Evolutionary conservation across 1,284 basidiomycete species (phyloP), one percentile per base, ranked within the genome.

Genomic region (Fistulinella staudtii): DNA sequence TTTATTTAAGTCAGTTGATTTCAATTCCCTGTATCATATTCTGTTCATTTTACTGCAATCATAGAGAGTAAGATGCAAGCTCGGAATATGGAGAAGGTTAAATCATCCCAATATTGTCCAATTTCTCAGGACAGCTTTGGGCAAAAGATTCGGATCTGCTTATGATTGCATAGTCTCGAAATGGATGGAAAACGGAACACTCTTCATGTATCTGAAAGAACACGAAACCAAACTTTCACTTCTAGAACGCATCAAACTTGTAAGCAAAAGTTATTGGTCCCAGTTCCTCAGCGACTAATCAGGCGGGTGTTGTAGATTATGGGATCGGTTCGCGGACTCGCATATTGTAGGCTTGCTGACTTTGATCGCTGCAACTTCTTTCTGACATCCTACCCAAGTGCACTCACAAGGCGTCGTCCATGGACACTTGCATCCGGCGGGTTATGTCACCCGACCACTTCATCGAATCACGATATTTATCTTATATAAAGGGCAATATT

Each of bases 121-220:
- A 2, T 35, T 48, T 29, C 21, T 45, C 2, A 43, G 46, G 4
- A 34, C 3, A 11, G 34, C 43, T 11, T 3, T 2, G 2, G 43
- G 35, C 4, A 24, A 10, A 18, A 24, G 20, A 2, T 48, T 48
- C 10, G 46, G 23, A 8, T 47, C 49, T 1, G 39, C 51, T 6
- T 10, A 51, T 42, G 24, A 33, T 1, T 50, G 48, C 30, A 37
- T 51, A 30, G 48, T 50, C 22, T 36, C 48, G 8, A 17, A 8
- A 39, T 50, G 49, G 49, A 50, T 50, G 49, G 7, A n/a, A n/a
- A 13, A 27, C 15, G 49, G 44, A 27, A 52, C 49, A 1, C 49
- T 51, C 5, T 7, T 2, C 10, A 23, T 39, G 3, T 43, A 37
- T 34, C 24, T 47, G 18, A 33, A 10, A 14, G 7, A 14, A 9